Evolutionary conservation across 2,329 filamentous ascomycete genomes (phyloP).

Genomic region (Hypoxylon sp.): DNA sequence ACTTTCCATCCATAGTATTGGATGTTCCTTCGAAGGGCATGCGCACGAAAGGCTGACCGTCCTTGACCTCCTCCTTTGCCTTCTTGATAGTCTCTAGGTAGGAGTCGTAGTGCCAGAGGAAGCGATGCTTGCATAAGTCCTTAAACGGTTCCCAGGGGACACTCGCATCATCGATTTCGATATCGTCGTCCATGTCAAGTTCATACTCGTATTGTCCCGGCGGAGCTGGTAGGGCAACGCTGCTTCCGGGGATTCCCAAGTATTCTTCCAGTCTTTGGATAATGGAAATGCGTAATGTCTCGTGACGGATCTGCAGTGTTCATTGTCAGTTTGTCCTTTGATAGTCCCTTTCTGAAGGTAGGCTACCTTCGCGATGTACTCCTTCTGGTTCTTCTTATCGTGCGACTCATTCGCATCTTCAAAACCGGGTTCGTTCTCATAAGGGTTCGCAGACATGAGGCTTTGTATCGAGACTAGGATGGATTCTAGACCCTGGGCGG

Average conservation of each 20-base stretch:
- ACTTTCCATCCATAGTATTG: constrained; percentile 90
- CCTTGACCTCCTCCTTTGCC: constrained; percentile 74
- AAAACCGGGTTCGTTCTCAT: constrained; percentile 96
- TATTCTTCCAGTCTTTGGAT: constrained; percentile 88
- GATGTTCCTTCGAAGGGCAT: constrained; percentile 88
- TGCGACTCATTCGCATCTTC: constrained; percentile 78
- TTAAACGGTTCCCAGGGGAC: constrained; percentile 86
- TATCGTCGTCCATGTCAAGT: constrained; percentile 65
- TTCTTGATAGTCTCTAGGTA: constrained; percentile 81
- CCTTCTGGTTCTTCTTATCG: constrained; percentile 81
- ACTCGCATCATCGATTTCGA: constrained; percentile 64
- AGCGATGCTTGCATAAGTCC: constrained; percentile 90
- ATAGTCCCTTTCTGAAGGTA: background rate
- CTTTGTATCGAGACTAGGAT: constrained; percentile 96
- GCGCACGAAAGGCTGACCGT: constrained; percentile 75
- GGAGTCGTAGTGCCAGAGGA: constrained; percentile 95
- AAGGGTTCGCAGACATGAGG: constrained; percentile 92
- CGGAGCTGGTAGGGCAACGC: constrained; percentile 57
- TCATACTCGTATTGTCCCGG: constrained; percentile 60
- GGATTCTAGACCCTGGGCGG: constrained; percentile 94
- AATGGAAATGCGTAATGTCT: constrained; percentile 87
- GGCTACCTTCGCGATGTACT: constrained; percentile 84
- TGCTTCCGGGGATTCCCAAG: constrained; percentile 73
- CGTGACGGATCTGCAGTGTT: constrained; percentile 82
- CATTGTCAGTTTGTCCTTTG: constrained; percentile 44